Base-by-base conservation (phyloP, 2,329 filamentous ascomycete species). In the Stagonosporopsis rhizophila region DNA sequence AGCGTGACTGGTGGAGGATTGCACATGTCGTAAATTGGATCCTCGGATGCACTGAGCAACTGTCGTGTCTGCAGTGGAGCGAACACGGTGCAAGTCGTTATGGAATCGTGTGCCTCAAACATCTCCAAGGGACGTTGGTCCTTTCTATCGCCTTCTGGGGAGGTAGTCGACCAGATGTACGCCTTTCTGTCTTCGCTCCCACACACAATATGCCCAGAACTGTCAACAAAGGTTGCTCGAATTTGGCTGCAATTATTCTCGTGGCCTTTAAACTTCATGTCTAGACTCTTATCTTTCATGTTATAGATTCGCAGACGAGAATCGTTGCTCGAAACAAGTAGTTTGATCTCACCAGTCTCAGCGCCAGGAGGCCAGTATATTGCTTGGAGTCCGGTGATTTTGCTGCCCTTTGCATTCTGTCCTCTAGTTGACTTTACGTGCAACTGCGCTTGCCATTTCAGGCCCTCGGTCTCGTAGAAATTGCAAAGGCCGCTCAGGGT, bases 1-100 rank as follows among this genome's bases (percentile, higher is more conserved):
- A 98, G 81, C 6, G 87, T 93, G 15, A 98, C 87, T 0, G 94
- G 92, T 0, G 94, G 95, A 5, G 95, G 95, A 66, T 98, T 98
- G 81, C 95, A 98, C 1, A 98, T 82, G 67, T 97, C 93, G 74
- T 92, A 99, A n/a, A 99, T 85, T 1, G 95, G 93, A 72, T 99
- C 93, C 52, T 91, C 90, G 0, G 92, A 96, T 14, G 85, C 84
- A 46, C 89, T 88, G 0, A 99, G 83, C 2, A 95, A 81, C 68
- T 90, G 88, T 54, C 91, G 86, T 11, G 92, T 92, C 67, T 86
- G 87, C 0, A 85, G 85, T 0, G 95, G 94, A 0, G 94, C 94
- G 70, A 97, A 89, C 4, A 95, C 79, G 2, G 94, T 91, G n/a
- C 88, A 89, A 0, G 94, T 98, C 3, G 96, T 93, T 56, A 96